Conservation (phyloP, 148 eudicot species). For the Rhododendron mucronatum region DNA sequence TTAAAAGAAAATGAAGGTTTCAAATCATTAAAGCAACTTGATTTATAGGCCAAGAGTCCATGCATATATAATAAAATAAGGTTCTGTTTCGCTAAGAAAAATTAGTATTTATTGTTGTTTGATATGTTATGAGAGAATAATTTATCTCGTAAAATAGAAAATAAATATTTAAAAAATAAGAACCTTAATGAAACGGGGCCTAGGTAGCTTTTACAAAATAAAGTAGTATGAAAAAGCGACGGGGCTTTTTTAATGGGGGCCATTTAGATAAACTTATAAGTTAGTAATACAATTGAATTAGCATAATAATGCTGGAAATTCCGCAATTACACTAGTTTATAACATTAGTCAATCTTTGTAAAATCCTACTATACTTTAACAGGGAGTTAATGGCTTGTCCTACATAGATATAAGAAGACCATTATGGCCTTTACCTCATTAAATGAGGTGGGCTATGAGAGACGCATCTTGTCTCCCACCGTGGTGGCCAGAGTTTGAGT, state of each 20-base stretch:
- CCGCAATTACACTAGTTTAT: no score
- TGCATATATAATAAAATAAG: neutral
- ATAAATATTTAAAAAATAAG: no score
- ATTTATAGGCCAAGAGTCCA: neutral
- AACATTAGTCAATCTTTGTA: neutral
- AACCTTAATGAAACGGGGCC: no score
- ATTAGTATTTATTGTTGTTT: no score
- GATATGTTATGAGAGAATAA: no score
- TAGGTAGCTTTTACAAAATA: neutral
- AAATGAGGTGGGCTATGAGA: neutral
- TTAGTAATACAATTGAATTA: neutral
- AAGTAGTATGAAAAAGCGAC: neutral
- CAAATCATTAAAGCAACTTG: neutral
- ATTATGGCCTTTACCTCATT: neutral
- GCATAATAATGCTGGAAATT: neutral
- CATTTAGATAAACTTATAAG: neutral
- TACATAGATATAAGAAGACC: neutral
- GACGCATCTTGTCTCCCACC: no score
- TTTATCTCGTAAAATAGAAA: no score
- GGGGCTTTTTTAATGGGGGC: neutral
- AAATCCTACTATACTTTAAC: neutral
- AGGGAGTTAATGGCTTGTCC: neutral
- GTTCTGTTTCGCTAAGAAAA: no score
- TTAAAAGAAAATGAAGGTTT: neutral
- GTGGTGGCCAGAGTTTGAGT: no score